Percentiles rank a stretch among this genome's conserved stretches.
Conservation (phyloP, 108 stramenopile genomes). For the Nitzschia inconspicua region DNA sequence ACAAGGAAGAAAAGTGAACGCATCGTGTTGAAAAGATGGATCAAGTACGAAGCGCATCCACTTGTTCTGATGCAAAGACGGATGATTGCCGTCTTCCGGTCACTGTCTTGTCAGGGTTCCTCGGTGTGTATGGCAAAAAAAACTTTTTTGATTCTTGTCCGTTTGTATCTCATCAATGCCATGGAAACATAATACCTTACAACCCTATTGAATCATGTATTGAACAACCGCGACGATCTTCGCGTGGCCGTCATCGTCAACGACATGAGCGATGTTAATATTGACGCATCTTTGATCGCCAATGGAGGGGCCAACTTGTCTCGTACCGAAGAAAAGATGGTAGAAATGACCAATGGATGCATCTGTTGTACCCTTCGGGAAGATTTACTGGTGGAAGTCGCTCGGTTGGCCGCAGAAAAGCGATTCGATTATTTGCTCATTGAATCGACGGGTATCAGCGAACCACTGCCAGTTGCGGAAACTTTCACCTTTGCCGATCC, state of each 20-base stretch:
- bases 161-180: too few relatives aligned
- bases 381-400: slow-evolving; percentile 35
- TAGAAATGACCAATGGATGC: slow-evolving; percentile 64
- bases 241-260: slow-evolving; percentile 75
- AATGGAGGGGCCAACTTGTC: slow-evolving; percentile 20
- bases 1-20: too few relatives aligned
- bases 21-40: too few relatives aligned
- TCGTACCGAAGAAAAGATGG: slow-evolving; percentile 28
- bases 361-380: slow-evolving; percentile 67
- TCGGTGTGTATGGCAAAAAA: too few relatives aligned
- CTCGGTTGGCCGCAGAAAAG: slow-evolving; percentile 34
- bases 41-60: too few relatives aligned
- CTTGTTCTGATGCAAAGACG: too few relatives aligned
- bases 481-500: neutral
- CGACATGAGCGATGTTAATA: slow-evolving; percentile 61
- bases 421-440: slow-evolving; percentile 78
- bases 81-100: too few relatives aligned
- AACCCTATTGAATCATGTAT: slow-evolving; percentile 89
- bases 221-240: slow-evolving; percentile 30
- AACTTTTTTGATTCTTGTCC: too few relatives aligned
- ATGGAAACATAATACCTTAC: too few relatives aligned
- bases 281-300: slow-evolving; percentile 26
- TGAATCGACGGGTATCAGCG: slow-evolving; percentile 79
- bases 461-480: slow-evolving; percentile 39
- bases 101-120: too few relatives aligned